phyloP scores from a whole-genome alignment of 139 green algal species.

The Tetradesmus obliquus region DNA sequence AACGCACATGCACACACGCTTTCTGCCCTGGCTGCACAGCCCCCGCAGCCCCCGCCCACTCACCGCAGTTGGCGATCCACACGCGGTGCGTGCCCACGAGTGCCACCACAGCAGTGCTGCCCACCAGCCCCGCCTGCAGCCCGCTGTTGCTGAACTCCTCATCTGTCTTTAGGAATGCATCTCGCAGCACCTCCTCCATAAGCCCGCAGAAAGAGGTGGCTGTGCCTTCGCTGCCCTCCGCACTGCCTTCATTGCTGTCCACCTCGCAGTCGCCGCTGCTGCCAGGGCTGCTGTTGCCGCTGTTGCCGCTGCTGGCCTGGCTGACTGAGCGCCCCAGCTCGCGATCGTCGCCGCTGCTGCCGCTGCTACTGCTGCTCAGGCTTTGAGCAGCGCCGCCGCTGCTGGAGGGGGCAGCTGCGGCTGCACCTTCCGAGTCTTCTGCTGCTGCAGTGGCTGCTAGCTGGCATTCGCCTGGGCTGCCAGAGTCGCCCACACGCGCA shows the following conservation, averaged over 20 bases:
- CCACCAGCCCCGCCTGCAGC: slow-evolving; percentile 72
- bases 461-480: background rate
- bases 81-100: slow-evolving; percentile 66
- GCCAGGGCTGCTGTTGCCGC: background rate
- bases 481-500: slow-evolving; percentile 9
- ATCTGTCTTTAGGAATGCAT: slow-evolving; percentile 71
- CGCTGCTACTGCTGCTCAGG: slow-evolving; percentile 9
- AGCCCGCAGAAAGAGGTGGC: slow-evolving; percentile 9
- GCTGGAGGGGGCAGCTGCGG: background rate
- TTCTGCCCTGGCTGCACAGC: no score
- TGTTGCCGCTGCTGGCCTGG: slow-evolving; percentile 10
- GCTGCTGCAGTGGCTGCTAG: background rate
- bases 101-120: slow-evolving; percentile 85
- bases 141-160: slow-evolving; percentile 70
- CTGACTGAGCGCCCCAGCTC: slow-evolving; percentile 7
- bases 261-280: slow-evolving; percentile 6
- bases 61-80: slow-evolving; percentile 80
- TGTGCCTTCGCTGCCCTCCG: background rate
- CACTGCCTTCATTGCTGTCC: slow-evolving; percentile 38
- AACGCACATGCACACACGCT: no score
- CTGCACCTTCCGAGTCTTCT: background rate
- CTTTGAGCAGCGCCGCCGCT: background rate
- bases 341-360: background rate
- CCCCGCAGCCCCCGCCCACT: background rate
- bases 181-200: slow-evolving; percentile 65